Evolutionary conservation across 1,284 basidiomycete species (phyloP).

Genomic region (Naganishia albida): DNA sequence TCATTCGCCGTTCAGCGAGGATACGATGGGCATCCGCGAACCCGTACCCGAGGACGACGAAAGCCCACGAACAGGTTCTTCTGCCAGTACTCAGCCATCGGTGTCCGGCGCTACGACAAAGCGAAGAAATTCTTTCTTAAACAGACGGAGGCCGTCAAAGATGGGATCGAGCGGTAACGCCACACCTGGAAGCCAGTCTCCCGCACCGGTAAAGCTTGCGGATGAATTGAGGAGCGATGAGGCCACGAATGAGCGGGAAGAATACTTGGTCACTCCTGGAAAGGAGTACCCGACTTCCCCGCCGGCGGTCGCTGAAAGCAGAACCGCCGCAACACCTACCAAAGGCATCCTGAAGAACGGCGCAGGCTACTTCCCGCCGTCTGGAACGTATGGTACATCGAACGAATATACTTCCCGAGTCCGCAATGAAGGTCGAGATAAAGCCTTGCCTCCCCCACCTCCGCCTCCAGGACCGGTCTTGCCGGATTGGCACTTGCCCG

Average conservation of each 20-base stretch:
- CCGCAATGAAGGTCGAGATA: conserved; percentile 33
- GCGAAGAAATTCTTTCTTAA: conserved; percentile 29
- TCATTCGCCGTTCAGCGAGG: conserved; percentile 34
- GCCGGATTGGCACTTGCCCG: conserved; percentile 44
- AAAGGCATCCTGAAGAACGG: conserved; percentile 22
- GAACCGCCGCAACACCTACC: conserved; percentile 7
- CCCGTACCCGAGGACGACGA: conserved; percentile 8
- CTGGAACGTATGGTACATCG: not conserved
- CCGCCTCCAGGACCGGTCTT: conserved; percentile 52
- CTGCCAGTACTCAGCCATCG: conserved; percentile 18
- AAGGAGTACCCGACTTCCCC: conserved; percentile 12
- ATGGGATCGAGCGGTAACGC: conserved; percentile 5
- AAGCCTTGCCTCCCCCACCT: conserved; percentile 39
- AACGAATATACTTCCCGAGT: not conserved
- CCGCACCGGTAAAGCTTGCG: conserved; percentile 4
- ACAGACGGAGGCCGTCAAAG: conserved; percentile 10
- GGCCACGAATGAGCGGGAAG: conserved; percentile 8
- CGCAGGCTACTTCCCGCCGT: conserved; percentile 16
- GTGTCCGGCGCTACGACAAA: conserved; percentile 1
- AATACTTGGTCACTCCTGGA: conserved; percentile 21
- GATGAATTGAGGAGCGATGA: conserved; percentile 22
- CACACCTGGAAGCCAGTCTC: not conserved
- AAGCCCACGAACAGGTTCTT: conserved; percentile 20
- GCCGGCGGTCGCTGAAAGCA: not conserved
- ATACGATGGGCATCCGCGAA: conserved; percentile 28